These are phyloP conservation scores for Ambrosia trifida DNA, from an alignment of 129 eudicot species.

Conservation along the genomic window DNA sequence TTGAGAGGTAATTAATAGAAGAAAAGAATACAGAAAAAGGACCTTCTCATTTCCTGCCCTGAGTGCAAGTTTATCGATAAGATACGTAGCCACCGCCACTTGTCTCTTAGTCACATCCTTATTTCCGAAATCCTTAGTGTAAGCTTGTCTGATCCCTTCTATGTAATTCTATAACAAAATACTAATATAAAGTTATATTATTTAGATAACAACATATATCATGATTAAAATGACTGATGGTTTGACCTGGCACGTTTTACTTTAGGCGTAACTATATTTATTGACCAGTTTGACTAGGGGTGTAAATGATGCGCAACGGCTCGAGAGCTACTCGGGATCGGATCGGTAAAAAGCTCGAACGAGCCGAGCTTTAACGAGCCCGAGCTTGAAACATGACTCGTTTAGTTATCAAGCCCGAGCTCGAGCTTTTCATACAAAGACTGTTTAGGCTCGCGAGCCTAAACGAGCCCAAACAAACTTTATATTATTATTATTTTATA, in stretches of 20 bases:
- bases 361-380: too few relatives aligned
- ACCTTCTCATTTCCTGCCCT: conserved; percentile 99
- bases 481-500: too few relatives aligned
- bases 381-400: too few relatives aligned
- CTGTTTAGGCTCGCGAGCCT: too few relatives aligned
- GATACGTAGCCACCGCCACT: conserved; percentile 92
- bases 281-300: neutral
- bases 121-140: conserved; percentile 65
- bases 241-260: neutral
- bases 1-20: conserved; percentile 1
- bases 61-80: conserved; percentile 88
- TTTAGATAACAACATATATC: neutral
- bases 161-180: conserved; percentile 53
- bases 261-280: neutral
- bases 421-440: too few relatives aligned
- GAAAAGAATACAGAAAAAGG: neutral
- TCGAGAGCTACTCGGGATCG: too few relatives aligned
- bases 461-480: too few relatives aligned
- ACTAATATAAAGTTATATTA: neutral
- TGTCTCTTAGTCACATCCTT: conserved; percentile 74
- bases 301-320: too few relatives aligned
- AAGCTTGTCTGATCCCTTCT: conserved; percentile 68
- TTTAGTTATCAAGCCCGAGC: too few relatives aligned
- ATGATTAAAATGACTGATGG: neutral
- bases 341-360: too few relatives aligned